phyloP scores from a whole-genome alignment of 2,329 filamentous ascomycete genomes.

The Akanthomyces lecanii region DNA sequence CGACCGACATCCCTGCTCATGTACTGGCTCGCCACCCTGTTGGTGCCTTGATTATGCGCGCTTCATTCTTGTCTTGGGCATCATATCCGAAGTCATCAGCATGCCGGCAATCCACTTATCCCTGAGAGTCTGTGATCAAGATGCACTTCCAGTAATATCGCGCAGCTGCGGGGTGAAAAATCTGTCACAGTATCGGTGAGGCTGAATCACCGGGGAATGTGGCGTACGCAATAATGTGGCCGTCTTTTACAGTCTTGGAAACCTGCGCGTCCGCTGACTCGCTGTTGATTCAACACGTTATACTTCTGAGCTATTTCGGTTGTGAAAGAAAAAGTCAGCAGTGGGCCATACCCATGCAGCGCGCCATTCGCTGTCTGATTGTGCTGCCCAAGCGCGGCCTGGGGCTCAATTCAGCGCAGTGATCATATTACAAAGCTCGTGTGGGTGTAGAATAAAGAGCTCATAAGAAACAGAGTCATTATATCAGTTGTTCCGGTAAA shows the following conservation, averaged over 20 bases:
- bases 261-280: background rate
- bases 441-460: too few relatives aligned
- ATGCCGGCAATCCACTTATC: background rate
- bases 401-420: background rate
- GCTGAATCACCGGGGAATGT: background rate
- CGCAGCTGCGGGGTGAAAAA: background rate
- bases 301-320: background rate
- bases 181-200: background rate
- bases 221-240: background rate
- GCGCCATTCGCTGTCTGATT: background rate
- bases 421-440: background rate
- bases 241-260: background rate
- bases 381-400: background rate
- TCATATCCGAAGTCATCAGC: background rate
- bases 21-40: background rate
- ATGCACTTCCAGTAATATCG: background rate
- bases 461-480: too few relatives aligned
- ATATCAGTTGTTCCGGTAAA: too few relatives aligned
- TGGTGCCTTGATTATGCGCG: background rate
- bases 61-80: background rate
- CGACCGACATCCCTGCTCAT: background rate
- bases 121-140: background rate
- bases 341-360: background rate
- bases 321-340: background rate
- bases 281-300: background rate